Evolutionary conservation across 495 filamentous ascomycete genomes (phyloP).

Genomic region (Penicillium malachiteum): DNA sequence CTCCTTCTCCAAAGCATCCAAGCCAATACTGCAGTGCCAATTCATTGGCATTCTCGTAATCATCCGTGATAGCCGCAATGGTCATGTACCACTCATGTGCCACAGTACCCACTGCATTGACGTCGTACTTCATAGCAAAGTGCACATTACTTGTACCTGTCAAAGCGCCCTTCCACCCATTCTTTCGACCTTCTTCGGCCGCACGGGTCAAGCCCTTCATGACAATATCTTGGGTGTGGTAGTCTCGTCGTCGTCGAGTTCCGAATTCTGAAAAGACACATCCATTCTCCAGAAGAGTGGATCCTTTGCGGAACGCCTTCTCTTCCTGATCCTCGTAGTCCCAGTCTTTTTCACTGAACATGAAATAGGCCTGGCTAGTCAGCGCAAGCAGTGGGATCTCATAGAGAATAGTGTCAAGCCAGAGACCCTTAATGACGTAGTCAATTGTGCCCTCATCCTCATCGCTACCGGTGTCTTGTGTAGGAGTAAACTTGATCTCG

Average conservation of each 20-base stretch:
- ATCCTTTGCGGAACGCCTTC: constrained; percentile 74
- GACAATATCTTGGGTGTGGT: constrained; percentile 90
- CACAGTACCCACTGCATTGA: constrained; percentile 85
- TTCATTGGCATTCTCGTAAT: constrained; percentile 83
- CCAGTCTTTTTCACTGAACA: constrained; percentile 91
- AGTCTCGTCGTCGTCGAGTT: constrained; percentile 81
- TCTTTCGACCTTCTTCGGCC: constrained; percentile 60
- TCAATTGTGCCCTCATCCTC: constrained; percentile 70
- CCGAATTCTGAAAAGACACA: constrained; percentile 95
- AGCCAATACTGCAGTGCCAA: constrained; percentile 83
- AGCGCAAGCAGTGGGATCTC: constrained; percentile 92
- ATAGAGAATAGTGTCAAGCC: constrained; percentile 96
- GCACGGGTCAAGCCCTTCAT: constrained; percentile 79
- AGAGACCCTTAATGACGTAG: constrained; percentile 73
- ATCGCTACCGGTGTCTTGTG: constrained; percentile 62
- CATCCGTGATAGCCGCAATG: constrained; percentile 83
- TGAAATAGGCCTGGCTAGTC: constrained; percentile 95
- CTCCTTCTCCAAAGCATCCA: constrained; percentile 85
- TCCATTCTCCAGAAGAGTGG: constrained; percentile 71
- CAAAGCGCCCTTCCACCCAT: constrained; percentile 66
- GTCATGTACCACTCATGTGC: constrained; percentile 99
- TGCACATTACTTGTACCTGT: constrained; percentile 95
- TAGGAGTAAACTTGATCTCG: constrained; percentile 64
- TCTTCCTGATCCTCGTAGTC: constrained; percentile 80
- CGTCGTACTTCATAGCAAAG: constrained; percentile 85